Base-by-base conservation (phyloP, 208 protist genomes). In the Crithidia sp. region DNA sequence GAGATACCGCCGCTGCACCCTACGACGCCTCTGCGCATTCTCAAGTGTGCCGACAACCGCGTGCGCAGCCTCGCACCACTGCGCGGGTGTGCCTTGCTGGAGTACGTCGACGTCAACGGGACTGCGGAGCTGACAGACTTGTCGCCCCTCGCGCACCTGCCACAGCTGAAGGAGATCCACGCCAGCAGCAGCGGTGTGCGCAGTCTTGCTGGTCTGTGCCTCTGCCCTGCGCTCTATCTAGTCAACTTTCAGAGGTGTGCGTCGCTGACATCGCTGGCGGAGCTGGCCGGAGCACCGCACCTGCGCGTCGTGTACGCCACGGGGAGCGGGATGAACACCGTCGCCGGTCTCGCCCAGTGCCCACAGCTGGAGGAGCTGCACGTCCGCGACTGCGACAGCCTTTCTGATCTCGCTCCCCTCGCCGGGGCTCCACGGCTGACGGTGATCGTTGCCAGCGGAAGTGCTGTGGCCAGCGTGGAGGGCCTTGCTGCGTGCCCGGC, bases 291-390 rank as follows among this genome's bases (percentile, higher is more conserved):
- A 10, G 62, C 62, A 28, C 62, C 62, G 49, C 45, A 57, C 4
- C 47, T 67, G 49, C 62, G 49, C 5, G 16, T 17, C 7, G 16
- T 67, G n/a, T 45, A 67, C 49, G 49, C 49, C 6, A 7, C 7
- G 13, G 37, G 49, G 57, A 67, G 62, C 13, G 62, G 12, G 8
- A 13, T 67, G 36, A 57, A 28, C 4, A 67, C n/a, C 13, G 49
- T 67, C 7, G 49, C 49, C 3, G 62, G 62, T 10, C 37, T 67
- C 37, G 62, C 62, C 0, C 49, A 9, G 7, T 67, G 62, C 62
- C 62, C 62, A 16, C 43, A 55, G 37, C 62, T 67, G 62, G 62
- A 67, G 37, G 37, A 57, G 9, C 4, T 67, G 13, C 19, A 67
- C 49, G 4, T 67, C 50, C 62, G 62, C 28, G 49, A 67, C 37